These are phyloP conservation scores for Clavariopsis aquatica DNA, from an alignment of 495 filamentous ascomycete species.

Conservation along the genomic window DNA sequence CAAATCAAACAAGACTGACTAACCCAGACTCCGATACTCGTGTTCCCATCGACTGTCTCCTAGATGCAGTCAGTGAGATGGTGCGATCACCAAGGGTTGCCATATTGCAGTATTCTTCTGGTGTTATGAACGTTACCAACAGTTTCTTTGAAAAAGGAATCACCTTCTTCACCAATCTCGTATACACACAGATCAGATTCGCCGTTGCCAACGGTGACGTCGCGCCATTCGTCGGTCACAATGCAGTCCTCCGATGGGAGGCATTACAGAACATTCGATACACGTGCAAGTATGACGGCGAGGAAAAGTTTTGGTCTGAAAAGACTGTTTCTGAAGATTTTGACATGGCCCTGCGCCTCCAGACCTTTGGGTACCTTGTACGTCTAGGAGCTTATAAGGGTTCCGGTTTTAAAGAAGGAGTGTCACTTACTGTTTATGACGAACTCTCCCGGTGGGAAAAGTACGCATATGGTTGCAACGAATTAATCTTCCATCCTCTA, in stretches of 20 bases:
- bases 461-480: slow-evolving; percentile 86
- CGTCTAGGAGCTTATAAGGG: slow-evolving; percentile 72
- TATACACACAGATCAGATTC: slow-evolving; percentile 77
- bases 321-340: slow-evolving; percentile 82
- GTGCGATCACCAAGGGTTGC: slow-evolving; percentile 51
- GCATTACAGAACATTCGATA: slow-evolving; percentile 78
- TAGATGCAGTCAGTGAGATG: slow-evolving; percentile 54
- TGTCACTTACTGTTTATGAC: slow-evolving; percentile 82
- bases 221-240: slow-evolving; percentile 72
- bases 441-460: slow-evolving; percentile 83
- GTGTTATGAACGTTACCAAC: slow-evolving; percentile 52
- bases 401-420: slow-evolving; percentile 80
- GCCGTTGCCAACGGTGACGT: slow-evolving; percentile 81
- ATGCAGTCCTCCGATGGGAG: slow-evolving; percentile 76
- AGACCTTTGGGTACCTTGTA: slow-evolving; percentile 70
- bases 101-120: slow-evolving; percentile 52
- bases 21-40: slow-evolving; percentile 44
- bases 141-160: slow-evolving; percentile 57
- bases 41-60: slow-evolving; percentile 51
- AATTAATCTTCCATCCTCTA: slow-evolving; percentile 76
- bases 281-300: slow-evolving; percentile 60
- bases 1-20: not conserved
- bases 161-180: slow-evolving; percentile 82
- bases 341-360: slow-evolving; percentile 80
- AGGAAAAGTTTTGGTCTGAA: slow-evolving; percentile 83